Conservation (phyloP, 257 asterid species). For the Echites panduratus region DNA sequence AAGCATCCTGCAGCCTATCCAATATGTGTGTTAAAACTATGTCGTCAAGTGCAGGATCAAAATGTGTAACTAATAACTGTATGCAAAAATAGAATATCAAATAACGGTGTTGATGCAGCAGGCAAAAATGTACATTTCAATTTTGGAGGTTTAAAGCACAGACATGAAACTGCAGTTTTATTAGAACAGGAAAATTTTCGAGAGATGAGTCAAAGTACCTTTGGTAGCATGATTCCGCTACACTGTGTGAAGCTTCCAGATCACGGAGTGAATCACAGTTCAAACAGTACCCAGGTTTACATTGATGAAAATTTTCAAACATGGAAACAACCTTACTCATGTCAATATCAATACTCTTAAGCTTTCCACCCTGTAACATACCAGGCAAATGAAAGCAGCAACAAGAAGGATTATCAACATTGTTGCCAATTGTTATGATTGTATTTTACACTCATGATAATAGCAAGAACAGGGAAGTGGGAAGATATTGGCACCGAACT, state of each 20-base stretch:
- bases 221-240: slow-evolving; percentile 41
- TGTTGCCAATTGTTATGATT: background rate
- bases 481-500: background rate
- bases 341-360: slow-evolving; percentile 29
- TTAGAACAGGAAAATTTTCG: background rate
- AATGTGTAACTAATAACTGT: slow-evolving; percentile 1
- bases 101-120: slow-evolving; percentile 1
- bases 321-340: slow-evolving; percentile 36
- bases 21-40: slow-evolving; percentile 12
- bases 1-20: slow-evolving; percentile 61
- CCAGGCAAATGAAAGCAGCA: background rate
- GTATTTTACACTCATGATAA: background rate
- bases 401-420: background rate
- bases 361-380: slow-evolving; percentile 32
- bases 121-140: background rate
- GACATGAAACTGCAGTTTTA: background rate
- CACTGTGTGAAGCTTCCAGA: slow-evolving; percentile 45
- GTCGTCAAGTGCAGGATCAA: slow-evolving; percentile 1
- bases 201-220: slow-evolving; percentile 36
- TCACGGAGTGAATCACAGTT: slow-evolving; percentile 54
- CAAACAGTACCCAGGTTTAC: slow-evolving; percentile 58
- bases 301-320: slow-evolving; percentile 27
- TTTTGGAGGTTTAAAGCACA: background rate
- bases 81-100: background rate
- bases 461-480: background rate